phyloP scores from a whole-genome alignment of 169 alveolate species.

The Babesia gibsoni region DNA sequence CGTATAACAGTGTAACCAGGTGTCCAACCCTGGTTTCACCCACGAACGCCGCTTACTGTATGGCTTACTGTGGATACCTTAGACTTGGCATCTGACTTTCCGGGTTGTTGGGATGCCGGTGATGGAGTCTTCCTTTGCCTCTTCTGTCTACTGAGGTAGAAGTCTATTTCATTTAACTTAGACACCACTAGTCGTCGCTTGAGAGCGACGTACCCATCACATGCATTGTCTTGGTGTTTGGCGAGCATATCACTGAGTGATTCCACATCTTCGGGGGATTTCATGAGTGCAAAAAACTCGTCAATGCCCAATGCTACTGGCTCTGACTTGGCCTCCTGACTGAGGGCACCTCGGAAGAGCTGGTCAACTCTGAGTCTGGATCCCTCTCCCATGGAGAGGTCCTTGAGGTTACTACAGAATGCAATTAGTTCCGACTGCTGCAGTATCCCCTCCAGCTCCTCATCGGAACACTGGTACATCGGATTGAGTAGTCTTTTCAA shows the following conservation, averaged over 20 bases:
- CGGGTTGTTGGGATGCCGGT: too few relatives aligned
- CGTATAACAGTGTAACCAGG: too few relatives aligned
- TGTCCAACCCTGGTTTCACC: too few relatives aligned
- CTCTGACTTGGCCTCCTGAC: not conserved
- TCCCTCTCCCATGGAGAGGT: slow-evolving; percentile 16
- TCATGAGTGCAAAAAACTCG: slow-evolving; percentile 62
- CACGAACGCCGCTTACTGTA: not conserved
- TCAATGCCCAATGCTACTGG: slow-evolving; percentile 30
- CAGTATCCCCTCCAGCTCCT: slow-evolving; percentile 34
- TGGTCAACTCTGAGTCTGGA: slow-evolving; percentile 6
- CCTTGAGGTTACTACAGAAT: slow-evolving; percentile 1
- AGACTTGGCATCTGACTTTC: not conserved
- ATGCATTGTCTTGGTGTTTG: not conserved
- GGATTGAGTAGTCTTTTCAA: slow-evolving; percentile 44
- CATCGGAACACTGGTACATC: slow-evolving; percentile 24
- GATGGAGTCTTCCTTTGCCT: too few relatives aligned
- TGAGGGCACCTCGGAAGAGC: not conserved
- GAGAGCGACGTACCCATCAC: not conserved
- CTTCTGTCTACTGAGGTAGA: not conserved
- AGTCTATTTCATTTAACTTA: slow-evolving; percentile 6
- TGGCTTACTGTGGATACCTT: not conserved
- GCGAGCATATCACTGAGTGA: not conserved
- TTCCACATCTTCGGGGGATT: slow-evolving; percentile 1
- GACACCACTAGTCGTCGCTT: slow-evolving; percentile 7
- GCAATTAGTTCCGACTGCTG: slow-evolving; percentile 32